A percentile compares a stretch with the other conserved stretches of the same genome.
Evolutionary conservation across 305 asterid species (phyloP).

Genomic region (Fraxinus latifolia): DNA sequence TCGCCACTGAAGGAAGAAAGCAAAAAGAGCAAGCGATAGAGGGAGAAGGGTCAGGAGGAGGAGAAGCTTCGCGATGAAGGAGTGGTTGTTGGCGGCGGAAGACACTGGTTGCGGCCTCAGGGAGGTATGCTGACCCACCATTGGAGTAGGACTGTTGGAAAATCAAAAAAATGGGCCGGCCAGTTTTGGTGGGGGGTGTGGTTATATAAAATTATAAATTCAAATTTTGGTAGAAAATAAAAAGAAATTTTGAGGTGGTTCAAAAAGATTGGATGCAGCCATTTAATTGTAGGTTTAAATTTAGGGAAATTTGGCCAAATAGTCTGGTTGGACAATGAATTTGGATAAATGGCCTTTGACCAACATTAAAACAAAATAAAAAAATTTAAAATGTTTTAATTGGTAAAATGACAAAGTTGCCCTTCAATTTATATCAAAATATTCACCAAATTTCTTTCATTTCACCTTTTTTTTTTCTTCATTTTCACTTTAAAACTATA

Average conservation of each 20-base stretch:
- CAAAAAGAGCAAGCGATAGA: conserved; percentile 66
- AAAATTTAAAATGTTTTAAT: too few relatives aligned
- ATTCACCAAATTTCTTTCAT: too few relatives aligned
- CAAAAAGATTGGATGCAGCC: not conserved
- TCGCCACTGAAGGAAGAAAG: conserved; percentile 89
- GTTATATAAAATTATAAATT: not conserved
- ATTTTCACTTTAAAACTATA: too few relatives aligned
- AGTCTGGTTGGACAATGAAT: too few relatives aligned
- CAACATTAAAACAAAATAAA: too few relatives aligned
- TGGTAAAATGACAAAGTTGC: too few relatives aligned
- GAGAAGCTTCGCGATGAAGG: conserved; percentile 63
- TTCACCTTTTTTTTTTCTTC: too few relatives aligned
- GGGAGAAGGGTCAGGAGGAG: conserved; percentile 76
- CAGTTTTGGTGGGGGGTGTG: not conserved
- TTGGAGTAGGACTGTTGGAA: conserved; percentile 18
- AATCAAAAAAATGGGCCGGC: conserved; percentile 30
- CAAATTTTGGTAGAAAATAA: not conserved
- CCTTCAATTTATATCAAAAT: too few relatives aligned
- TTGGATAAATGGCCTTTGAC: too few relatives aligned
- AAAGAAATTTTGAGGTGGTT: not conserved
- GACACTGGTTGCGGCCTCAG: conserved; percentile 63
- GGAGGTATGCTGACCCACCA: conserved; percentile 76
- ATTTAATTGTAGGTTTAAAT: not conserved
- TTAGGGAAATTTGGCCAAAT: too few relatives aligned
- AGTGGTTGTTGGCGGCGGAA: conserved; percentile 47